phyloP scores from a whole-genome alignment of 2,329 filamentous ascomycete species.

The Claviceps fusiformis region DNA sequence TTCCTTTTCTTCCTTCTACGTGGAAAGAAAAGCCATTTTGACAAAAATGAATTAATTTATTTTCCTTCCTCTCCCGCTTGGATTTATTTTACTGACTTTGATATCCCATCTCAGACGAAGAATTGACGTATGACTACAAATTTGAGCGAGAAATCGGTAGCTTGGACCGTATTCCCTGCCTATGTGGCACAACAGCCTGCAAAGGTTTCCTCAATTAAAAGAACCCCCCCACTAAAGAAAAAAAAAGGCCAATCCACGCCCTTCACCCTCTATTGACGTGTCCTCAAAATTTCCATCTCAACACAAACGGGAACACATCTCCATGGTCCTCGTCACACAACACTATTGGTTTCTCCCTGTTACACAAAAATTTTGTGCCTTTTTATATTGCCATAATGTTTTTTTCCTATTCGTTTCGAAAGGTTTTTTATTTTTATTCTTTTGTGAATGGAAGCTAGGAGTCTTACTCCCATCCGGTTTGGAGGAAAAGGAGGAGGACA shows the following conservation, averaged over 20 bases:
- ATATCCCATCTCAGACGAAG: constrained; percentile 56
- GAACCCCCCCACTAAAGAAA: neutral
- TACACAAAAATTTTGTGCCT: neutral
- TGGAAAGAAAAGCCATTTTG: neutral
- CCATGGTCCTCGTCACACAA: neutral
- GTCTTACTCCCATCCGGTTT: neutral
- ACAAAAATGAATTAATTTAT: neutral
- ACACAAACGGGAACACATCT: neutral
- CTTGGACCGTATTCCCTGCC: constrained; percentile 88
- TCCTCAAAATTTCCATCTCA: neutral
- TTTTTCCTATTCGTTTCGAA: neutral
- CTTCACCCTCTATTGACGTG: neutral
- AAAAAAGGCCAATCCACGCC: neutral
- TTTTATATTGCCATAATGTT: neutral
- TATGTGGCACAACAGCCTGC: constrained; percentile 90
- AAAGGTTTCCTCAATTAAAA: constrained; percentile 96
- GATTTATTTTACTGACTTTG: neutral
- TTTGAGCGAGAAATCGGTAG: constrained; percentile 96
- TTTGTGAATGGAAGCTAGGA: neutral
- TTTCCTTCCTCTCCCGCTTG: neutral
- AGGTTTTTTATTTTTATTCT: neutral
- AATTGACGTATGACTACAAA: constrained; percentile 99
- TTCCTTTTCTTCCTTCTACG: neutral
- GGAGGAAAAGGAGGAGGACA: neutral
- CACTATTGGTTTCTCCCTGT: neutral